Conservation (phyloP, 257 asterid species). For the Solanum clarkiae region DNA sequence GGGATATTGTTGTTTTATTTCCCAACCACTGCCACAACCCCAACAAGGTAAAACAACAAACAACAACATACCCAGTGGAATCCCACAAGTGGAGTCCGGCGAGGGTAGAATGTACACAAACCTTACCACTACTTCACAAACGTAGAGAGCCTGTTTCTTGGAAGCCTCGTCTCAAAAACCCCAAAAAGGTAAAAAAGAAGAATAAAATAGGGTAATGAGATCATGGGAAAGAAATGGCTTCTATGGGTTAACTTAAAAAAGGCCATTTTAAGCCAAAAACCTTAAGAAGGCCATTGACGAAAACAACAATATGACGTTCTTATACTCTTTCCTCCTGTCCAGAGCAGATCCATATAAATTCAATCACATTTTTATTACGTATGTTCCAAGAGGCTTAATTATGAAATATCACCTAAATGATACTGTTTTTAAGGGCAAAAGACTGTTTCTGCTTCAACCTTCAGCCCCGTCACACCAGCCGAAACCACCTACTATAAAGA, state of each 20-base stretch:
- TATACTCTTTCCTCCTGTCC: neutral
- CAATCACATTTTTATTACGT: neutral
- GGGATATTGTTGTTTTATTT: neutral
- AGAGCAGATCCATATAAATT: neutral
- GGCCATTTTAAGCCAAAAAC: neutral
- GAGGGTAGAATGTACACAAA: no score
- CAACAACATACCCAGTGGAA: no score
- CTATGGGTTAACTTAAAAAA: neutral
- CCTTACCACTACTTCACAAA: no score
- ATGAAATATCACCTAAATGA: neutral
- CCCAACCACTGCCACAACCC: neutral
- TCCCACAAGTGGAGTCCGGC: no score
- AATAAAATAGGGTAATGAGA: neutral
- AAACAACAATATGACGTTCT: neutral
- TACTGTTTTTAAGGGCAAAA: neutral
- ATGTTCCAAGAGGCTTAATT: neutral
- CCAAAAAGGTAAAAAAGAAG: neutral
- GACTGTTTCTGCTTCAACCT: neutral
- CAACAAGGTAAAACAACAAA: neutral
- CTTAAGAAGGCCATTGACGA: neutral
- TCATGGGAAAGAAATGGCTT: neutral
- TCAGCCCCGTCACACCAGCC: neutral
- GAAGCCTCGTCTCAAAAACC: neutral
- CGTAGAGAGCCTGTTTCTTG: no score
- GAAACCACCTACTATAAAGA: neutral